These are phyloP conservation scores for Cnidoscolus chayamansa DNA, from an alignment of 441 rosid genomes.

Conservation along the genomic window DNA sequence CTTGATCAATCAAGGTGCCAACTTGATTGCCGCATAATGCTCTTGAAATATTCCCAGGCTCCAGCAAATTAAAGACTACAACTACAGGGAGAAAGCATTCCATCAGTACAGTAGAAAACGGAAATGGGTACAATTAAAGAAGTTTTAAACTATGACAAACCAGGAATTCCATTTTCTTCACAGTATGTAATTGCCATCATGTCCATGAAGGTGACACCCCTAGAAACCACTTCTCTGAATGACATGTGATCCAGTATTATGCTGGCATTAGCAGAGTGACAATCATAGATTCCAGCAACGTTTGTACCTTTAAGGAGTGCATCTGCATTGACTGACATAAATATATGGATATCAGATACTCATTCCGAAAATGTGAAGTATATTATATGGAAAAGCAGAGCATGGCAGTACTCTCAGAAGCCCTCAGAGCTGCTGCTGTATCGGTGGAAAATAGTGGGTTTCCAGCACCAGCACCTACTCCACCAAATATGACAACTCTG, in stretches of 20 bases:
- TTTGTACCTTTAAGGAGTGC: slow-evolving; percentile 57
- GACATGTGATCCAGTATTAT: slow-evolving; percentile 40
- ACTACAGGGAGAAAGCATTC: slow-evolving; percentile 27
- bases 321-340: slow-evolving; percentile 53
- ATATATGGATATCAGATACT: slow-evolving; percentile 3
- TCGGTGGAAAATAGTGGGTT: slow-evolving; percentile 89
- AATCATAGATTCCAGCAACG: slow-evolving; percentile 44
- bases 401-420: slow-evolving; percentile 46
- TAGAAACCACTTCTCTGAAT: slow-evolving; percentile 42
- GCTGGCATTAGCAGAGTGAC: slow-evolving; percentile 38
- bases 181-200: slow-evolving; percentile 56
- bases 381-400: not conserved
- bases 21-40: slow-evolving; percentile 59
- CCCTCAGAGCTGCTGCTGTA: slow-evolving; percentile 77
- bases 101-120: not conserved
- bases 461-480: slow-evolving; percentile 72
- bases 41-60: slow-evolving; percentile 52
- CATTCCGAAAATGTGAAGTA: not conserved
- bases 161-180: slow-evolving; percentile 64
- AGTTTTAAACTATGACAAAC: slow-evolving; percentile 27
- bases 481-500: slow-evolving; percentile 90
- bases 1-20: slow-evolving; percentile 53
- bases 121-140: not conserved
- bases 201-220: slow-evolving; percentile 48
- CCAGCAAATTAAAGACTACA: slow-evolving; percentile 48